These are phyloP conservation scores for Massariosphaeria phaeospora DNA, from an alignment of 495 filamentous ascomycete genomes.

Conservation along the genomic window DNA sequence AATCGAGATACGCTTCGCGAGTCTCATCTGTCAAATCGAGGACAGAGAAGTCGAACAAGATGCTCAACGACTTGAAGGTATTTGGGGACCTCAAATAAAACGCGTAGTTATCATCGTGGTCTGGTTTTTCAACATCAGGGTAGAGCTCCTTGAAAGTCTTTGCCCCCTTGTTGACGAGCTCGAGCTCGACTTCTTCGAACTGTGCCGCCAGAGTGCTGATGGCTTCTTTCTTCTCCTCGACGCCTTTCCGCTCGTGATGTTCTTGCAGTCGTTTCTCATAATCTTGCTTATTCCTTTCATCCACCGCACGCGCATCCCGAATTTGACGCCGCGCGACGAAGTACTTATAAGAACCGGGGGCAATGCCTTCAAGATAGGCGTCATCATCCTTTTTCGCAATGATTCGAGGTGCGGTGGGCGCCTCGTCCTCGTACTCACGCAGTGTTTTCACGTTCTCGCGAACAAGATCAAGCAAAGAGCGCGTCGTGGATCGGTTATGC, in stretches of 20 bases:
- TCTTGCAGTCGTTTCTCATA: conserved; percentile 36
- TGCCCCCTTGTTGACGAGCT: conserved; percentile 52
- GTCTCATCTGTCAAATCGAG: conserved; percentile 50
- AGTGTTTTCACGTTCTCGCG: conserved; percentile 47
- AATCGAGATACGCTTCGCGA: conserved; percentile 51
- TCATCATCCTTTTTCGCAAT: conserved; percentile 37
- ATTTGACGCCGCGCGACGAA: conserved; percentile 45
- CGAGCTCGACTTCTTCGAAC: conserved; percentile 50
- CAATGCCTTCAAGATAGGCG: conserved; percentile 45
- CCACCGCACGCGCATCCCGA: conserved; percentile 15
- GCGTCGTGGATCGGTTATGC: conserved; percentile 30
- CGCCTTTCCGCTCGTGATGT: conserved; percentile 36
- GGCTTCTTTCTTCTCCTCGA: conserved; percentile 49
- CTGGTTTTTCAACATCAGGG: conserved; percentile 45
- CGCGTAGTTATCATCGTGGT: conserved; percentile 1
- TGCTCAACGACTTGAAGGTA: conserved; percentile 47
- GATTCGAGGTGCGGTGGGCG: conserved; percentile 13
- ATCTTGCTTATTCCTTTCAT: conserved; percentile 27
- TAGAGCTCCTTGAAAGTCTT: conserved; percentile 62
- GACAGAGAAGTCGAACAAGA: conserved; percentile 41
- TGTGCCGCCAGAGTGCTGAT: conserved; percentile 47
- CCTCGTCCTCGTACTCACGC: conserved; percentile 41
- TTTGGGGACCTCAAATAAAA: conserved; percentile 16
- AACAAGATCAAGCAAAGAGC: conserved; percentile 54
- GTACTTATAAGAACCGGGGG: conserved; percentile 50